phyloP scores from a whole-genome alignment of 2,329 filamentous ascomycete genomes.

The Ampelomyces quisqualis region DNA sequence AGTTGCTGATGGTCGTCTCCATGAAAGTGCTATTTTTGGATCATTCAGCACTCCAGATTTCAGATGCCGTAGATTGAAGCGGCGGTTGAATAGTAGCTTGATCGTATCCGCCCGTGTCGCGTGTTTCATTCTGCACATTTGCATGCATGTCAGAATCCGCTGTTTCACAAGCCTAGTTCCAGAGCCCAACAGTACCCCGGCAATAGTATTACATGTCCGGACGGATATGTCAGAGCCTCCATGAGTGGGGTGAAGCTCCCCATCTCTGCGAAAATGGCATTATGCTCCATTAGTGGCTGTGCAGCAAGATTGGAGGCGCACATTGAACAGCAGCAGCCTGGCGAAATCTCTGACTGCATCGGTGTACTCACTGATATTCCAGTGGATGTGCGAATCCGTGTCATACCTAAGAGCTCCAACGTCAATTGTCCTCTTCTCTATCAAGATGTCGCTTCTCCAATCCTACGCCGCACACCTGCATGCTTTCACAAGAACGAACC shows the following conservation, averaged over 20 bases:
- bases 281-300: no score
- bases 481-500: background rate
- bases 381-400: constrained; percentile 1
- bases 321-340: no score
- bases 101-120: background rate
- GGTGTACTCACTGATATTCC: background rate
- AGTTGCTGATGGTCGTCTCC: background rate
- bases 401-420: background rate
- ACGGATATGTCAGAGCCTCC: no score
- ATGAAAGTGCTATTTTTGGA: background rate
- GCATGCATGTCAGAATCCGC: background rate
- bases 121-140: background rate
- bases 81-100: no score
- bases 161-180: background rate
- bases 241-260: no score
- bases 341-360: background rate
- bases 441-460: background rate
- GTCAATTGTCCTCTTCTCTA: background rate
- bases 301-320: no score
- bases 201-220: background rate
- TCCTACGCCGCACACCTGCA: background rate
- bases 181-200: background rate
- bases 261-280: no score
- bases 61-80: no score
- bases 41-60: background rate